Percentiles rank a stretch among this genome's conserved stretches.
These are phyloP conservation scores for Diospyros kaki DNA, from an alignment of 148 eudicot species.

Conservation along the genomic window DNA sequence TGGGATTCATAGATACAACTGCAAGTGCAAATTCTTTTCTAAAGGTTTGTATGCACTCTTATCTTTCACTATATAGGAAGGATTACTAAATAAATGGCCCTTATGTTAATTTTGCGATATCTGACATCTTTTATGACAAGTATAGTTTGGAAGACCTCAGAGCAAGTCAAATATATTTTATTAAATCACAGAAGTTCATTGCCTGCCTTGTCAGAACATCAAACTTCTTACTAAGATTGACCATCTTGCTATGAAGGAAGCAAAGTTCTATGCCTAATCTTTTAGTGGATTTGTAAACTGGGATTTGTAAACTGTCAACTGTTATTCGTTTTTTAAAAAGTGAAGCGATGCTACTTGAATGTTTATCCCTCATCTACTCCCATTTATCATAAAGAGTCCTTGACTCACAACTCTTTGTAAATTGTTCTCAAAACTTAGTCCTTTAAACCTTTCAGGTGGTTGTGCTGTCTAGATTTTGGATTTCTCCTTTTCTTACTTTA, in stretches of 20 bases:
- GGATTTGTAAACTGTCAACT: too few relatives aligned
- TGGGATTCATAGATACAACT: slow-evolving; percentile 83
- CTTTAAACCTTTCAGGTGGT: too few relatives aligned
- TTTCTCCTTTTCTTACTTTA: too few relatives aligned
- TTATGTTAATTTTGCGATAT: neutral
- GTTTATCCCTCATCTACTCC: neutral
- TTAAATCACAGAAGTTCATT: neutral
- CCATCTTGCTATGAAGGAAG: neutral
- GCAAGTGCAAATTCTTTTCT: slow-evolving; percentile 63
- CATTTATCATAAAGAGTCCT: neutral
- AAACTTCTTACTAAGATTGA: neutral
- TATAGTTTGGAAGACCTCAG: neutral
- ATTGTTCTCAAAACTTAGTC: too few relatives aligned
- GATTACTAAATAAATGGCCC: neutral
- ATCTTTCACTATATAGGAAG: slow-evolving; percentile 8
- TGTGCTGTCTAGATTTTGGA: too few relatives aligned
- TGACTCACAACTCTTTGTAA: too few relatives aligned
- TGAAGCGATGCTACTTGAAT: neutral
- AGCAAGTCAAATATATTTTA: neutral
- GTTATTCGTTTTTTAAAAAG: neutral
- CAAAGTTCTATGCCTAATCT: neutral
- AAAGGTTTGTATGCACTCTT: slow-evolving; percentile 50
- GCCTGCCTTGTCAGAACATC: neutral
- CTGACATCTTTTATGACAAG: neutral
- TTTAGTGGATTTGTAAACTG: too few relatives aligned